phyloP scores from a whole-genome alignment of 108 stramenopile species.

The Pseudonitzschia multistriata region DNA sequence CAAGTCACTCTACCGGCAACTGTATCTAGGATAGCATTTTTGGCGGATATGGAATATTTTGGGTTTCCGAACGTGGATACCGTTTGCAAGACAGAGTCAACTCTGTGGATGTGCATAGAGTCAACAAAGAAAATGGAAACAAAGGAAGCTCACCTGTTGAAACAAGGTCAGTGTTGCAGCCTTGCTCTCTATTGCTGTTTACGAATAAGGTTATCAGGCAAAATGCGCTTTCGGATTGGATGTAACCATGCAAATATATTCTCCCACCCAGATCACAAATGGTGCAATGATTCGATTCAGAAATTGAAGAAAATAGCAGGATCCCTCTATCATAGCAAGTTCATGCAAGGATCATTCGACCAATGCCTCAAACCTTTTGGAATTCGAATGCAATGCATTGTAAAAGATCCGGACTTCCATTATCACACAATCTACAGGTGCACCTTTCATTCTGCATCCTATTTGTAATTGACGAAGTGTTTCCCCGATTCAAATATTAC shows the following conservation, averaged over 20 bases:
- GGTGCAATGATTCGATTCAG: background rate
- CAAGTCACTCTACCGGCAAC: slow-evolving; percentile 2
- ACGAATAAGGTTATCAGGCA: background rate
- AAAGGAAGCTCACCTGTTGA: no score
- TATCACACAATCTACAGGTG: no score
- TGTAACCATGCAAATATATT: no score
- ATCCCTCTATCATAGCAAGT: background rate
- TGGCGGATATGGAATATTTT: slow-evolving; percentile 22
- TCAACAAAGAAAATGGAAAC: background rate
- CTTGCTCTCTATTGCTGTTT: background rate
- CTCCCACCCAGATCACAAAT: background rate
- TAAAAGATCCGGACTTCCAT: no score
- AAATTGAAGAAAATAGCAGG: background rate
- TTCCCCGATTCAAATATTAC: no score
- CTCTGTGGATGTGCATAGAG: background rate
- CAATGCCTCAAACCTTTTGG: background rate
- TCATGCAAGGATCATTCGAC: background rate
- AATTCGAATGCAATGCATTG: background rate
- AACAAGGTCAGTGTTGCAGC: no score
- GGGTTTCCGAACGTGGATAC: slow-evolving; percentile 7
- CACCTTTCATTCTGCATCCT: no score
- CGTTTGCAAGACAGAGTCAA: no score
- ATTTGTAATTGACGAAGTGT: no score
- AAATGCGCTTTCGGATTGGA: no score
- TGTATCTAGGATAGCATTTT: background rate